Evolutionary conservation across 345 rosid genomes (phyloP).

Genomic region (Arabis alpina): DNA sequence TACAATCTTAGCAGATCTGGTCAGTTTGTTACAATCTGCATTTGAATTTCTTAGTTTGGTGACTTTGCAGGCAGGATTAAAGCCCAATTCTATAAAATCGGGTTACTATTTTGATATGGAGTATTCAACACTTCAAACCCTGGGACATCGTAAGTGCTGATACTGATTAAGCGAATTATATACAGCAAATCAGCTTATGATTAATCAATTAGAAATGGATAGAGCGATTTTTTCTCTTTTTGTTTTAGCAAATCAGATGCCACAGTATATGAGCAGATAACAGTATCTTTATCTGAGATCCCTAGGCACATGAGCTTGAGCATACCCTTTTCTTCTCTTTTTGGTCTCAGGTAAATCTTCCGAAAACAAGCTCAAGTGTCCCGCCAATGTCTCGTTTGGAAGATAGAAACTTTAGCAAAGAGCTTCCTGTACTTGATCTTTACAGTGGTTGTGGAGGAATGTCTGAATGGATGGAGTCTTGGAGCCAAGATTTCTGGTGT

Average conservation of each 20-base stretch:
- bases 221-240: background rate
- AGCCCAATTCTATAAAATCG: conserved; percentile 47
- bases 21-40: conserved; percentile 5
- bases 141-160: conserved; percentile 56
- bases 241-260: conserved; percentile 20
- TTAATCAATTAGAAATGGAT: background rate
- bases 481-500: conserved; percentile 74
- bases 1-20: conserved; percentile 18
- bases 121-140: conserved; percentile 77
- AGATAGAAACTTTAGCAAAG: conserved; percentile 45
- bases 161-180: conserved; percentile 28
- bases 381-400: conserved; percentile 29
- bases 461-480: conserved; percentile 91
- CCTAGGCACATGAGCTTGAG: conserved; percentile 25
- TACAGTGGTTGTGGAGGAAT: conserved; percentile 98
- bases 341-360: conserved; percentile 48
- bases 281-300: conserved; percentile 29
- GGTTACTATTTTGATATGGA: conserved; percentile 91
- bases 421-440: conserved; percentile 72
- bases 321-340: conserved; percentile 13
- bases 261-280: conserved; percentile 11
- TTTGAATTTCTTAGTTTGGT: conserved; percentile 21
- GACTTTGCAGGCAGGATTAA: conserved; percentile 59
- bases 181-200: conserved; percentile 15
- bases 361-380: conserved; percentile 37